Percentiles rank a stretch among this genome's conserved stretches.
These are phyloP conservation scores for Plasmopara muralis DNA, from an alignment of 352 stramenopile genomes.

Conservation along the genomic window DNA sequence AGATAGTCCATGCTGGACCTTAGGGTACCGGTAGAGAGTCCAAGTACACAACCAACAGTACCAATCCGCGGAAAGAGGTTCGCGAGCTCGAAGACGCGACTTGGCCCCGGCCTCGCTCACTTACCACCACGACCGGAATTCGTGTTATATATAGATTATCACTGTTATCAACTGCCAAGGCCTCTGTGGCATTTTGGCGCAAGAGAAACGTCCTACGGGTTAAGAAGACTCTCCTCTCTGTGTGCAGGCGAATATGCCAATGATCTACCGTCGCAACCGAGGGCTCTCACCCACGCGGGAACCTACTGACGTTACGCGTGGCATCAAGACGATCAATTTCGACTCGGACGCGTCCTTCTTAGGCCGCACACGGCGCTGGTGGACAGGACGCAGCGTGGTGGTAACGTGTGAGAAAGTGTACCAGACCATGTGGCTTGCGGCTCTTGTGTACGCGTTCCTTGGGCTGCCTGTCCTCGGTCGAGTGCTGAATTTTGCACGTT, in stretches of 20 bases:
- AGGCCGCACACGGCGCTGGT: conserved; percentile 24
- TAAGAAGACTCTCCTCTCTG: not conserved
- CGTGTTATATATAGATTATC: not conserved
- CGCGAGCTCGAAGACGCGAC: conserved; percentile 4
- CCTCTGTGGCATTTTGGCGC: not conserved
- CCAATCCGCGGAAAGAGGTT: conserved; percentile 8
- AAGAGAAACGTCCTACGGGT: not conserved
- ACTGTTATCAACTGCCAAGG: not conserved
- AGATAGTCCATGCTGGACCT: too few species aligned
- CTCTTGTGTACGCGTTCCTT: conserved; percentile 62
- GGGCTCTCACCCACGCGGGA: conserved; percentile 31
- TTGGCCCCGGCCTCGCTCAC: not conserved
- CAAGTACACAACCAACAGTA: conserved; percentile 24
- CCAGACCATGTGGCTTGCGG: conserved; percentile 59
- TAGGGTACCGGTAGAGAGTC: not conserved
- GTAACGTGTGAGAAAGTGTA: conserved; percentile 36
- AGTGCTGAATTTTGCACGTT: conserved; percentile 53
- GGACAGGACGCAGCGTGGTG: conserved; percentile 17
- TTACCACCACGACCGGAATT: not conserved
- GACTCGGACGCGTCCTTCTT: conserved; percentile 22
- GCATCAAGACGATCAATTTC: conserved; percentile 13
- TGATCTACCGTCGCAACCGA: conserved; percentile 57
- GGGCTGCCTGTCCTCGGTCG: conserved; percentile 54
- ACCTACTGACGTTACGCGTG: conserved; percentile 13
- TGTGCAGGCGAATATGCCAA: conserved; percentile 27